Percentiles rank a stretch among this genome's conserved stretches.
Conservation (phyloP, 2,329 filamentous ascomycete species). For the Metarhizium brunneum region DNA sequence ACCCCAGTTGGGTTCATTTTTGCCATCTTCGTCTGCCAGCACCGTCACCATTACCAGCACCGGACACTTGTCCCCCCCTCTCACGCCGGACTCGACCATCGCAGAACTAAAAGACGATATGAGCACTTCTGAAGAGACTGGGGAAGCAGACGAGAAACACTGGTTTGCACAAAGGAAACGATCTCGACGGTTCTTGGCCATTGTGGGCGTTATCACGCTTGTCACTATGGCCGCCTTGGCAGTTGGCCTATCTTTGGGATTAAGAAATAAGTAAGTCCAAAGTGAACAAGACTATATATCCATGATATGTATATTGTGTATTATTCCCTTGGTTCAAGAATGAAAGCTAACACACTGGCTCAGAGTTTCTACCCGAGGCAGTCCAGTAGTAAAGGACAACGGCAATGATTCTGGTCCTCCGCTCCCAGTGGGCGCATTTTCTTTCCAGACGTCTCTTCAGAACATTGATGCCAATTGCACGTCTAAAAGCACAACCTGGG, state of each 20-base stretch:
- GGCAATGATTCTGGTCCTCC: constrained; percentile 5
- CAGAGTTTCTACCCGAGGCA: constrained; percentile 4
- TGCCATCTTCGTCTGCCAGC: constrained; percentile 14
- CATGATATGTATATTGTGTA: background rate
- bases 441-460: constrained; percentile 48
- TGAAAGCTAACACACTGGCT: background rate
- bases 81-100: background rate
- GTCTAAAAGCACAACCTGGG: constrained; percentile 47
- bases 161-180: constrained; percentile 13
- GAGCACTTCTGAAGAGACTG: constrained; percentile 3
- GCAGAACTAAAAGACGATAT: constrained; percentile 2
- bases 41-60: constrained; percentile 7
- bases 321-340: background rate
- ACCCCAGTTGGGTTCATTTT: constrained; percentile 7
- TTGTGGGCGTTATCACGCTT: constrained; percentile 20
- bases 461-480: constrained; percentile 47
- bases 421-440: constrained; percentile 56
- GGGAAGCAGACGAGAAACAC: constrained; percentile 5
- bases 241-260: constrained; percentile 30
- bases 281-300: background rate
- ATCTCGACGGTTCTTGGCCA: constrained; percentile 23
- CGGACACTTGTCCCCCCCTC: constrained; percentile 3
- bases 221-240: constrained; percentile 25
- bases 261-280: constrained; percentile 20
- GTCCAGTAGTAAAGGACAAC: background rate